A percentile compares a stretch with the other conserved stretches of the same genome.
Conservation (phyloP, 2,329 filamentous ascomycete genomes). For the Aspergillus ochraceus region DNA sequence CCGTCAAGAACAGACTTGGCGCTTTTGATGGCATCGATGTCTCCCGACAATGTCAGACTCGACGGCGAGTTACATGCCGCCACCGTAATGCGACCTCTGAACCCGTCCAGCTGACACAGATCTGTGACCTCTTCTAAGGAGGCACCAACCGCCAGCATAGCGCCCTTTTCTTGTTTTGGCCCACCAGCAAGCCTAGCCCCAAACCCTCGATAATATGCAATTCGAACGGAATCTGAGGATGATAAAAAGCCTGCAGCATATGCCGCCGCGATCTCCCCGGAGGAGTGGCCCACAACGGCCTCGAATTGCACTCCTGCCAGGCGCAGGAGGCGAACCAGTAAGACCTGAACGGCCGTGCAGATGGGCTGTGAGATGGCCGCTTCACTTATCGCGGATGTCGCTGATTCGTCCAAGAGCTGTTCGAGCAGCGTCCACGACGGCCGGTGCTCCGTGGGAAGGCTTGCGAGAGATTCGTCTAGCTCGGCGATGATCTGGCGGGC, state of each 20-base stretch:
- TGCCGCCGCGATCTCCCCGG: conserved; percentile 54
- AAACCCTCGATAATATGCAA: conserved; percentile 50
- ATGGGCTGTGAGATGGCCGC: conserved; percentile 28
- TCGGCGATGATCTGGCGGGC: conserved; percentile 12
- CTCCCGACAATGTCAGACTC: conserved; percentile 1
- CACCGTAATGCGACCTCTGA: conserved; percentile 14
- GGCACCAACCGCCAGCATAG: conserved; percentile 35
- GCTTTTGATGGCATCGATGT: background rate
- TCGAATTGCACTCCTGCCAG: conserved; percentile 34
- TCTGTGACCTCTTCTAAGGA: conserved; percentile 24
- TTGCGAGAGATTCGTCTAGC: conserved; percentile 18
- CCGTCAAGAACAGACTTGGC: background rate
- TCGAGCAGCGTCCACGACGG: conserved; percentile 22
- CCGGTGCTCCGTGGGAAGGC: conserved; percentile 18
- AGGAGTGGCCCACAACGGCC: conserved; percentile 51
- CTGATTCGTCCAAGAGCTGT: conserved; percentile 18
- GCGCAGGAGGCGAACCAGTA: conserved; percentile 26
- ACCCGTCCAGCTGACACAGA: conserved; percentile 5
- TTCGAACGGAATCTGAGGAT: conserved; percentile 42
- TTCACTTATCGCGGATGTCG: conserved; percentile 19
- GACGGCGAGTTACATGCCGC: conserved; percentile 42
- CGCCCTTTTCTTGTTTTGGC: conserved; percentile 17
- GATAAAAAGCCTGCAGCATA: conserved; percentile 51
- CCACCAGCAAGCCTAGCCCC: conserved; percentile 10
- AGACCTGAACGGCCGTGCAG: conserved; percentile 28